These are phyloP conservation scores for Azolla pinnata DNA, from an alignment of 75 land plant species.

Conservation along the genomic window DNA sequence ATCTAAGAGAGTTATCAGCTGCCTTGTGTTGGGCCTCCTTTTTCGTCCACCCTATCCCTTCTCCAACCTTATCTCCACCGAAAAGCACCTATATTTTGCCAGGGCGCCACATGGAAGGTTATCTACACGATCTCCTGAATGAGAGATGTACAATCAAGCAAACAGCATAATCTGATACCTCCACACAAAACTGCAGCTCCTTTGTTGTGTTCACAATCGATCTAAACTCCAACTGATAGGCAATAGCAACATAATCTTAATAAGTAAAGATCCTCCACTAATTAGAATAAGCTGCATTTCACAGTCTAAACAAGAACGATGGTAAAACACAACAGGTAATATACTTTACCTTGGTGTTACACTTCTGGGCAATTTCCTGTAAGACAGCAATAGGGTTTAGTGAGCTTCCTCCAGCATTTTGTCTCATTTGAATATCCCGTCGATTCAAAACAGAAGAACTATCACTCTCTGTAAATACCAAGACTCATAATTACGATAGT, in stretches of 20 bases:
- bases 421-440: neutral
- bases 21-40: conserved; percentile 76
- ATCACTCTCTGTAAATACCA: too few relatives aligned
- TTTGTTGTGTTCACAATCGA: conserved; percentile 37
- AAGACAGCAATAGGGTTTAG: conserved; percentile 30
- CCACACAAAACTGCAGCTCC: conserved; percentile 51
- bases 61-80: conserved; percentile 68
- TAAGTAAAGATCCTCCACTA: too few relatives aligned
- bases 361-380: conserved; percentile 55
- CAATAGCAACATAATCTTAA: neutral
- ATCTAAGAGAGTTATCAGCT: conserved; percentile 67
- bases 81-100: too few relatives aligned
- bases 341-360: conserved; percentile 39
- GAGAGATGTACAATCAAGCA: neutral
- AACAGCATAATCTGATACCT: conserved; percentile 20
- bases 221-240: conserved; percentile 53
- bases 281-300: too few relatives aligned
- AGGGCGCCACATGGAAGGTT: too few relatives aligned
- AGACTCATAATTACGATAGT: too few relatives aligned
- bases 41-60: conserved; percentile 62
- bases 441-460: neutral
- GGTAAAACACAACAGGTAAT: neutral
- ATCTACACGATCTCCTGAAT: neutral
- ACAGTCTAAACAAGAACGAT: neutral
- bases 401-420: neutral